Conservation (phyloP, 257 asterid species). For the Jaltomata sinuosa region DNA sequence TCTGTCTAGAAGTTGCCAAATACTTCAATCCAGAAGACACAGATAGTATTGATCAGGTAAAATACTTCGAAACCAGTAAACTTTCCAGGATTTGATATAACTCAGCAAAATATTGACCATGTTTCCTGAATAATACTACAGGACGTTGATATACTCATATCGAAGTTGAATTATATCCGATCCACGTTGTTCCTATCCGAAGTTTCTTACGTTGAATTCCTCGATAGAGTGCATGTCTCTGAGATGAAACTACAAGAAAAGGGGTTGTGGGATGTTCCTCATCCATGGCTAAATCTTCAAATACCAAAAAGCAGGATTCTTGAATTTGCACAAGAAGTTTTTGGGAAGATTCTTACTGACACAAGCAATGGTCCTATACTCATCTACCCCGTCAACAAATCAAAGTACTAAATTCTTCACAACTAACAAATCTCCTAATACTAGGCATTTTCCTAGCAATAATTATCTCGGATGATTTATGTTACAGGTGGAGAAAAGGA, state of each 20-base stretch:
- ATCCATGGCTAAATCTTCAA: constrained; percentile 86
- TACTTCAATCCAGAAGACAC: constrained; percentile 48
- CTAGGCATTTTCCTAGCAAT: background rate
- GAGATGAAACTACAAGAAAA: constrained; percentile 50
- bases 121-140: constrained; percentile 21
- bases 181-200: constrained; percentile 65
- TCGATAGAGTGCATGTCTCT: constrained; percentile 68
- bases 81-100: background rate
- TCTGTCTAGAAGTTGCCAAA: constrained; percentile 76
- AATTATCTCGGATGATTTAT: background rate
- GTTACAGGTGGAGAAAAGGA: constrained; percentile 59
- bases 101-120: background rate
- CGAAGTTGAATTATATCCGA: constrained; percentile 40
- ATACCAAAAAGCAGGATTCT: constrained; percentile 60
- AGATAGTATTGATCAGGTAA: constrained; percentile 36
- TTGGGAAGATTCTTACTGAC: constrained; percentile 56
- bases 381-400: constrained; percentile 75
- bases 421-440: background rate
- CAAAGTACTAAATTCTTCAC: constrained; percentile 37
- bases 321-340: constrained; percentile 52
- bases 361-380: constrained; percentile 81
- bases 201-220: constrained; percentile 57
- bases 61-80: background rate
- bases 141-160: constrained; percentile 42
- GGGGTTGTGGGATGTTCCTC: constrained; percentile 88